Conservation (phyloP, 129 eudicot genomes). For the Lactuca saligna region DNA sequence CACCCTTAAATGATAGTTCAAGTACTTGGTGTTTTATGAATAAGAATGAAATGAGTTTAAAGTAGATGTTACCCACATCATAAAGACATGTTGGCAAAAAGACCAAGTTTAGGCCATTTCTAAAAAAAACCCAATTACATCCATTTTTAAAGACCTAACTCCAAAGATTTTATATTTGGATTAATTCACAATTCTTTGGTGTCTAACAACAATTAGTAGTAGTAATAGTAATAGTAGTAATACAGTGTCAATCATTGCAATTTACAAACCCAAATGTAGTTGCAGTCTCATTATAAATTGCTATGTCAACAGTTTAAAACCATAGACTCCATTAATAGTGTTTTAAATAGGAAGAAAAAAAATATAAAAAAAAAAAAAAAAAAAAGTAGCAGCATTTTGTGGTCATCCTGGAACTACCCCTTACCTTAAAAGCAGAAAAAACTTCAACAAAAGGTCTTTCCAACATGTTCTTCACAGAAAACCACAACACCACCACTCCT, state of each 20-base stretch:
- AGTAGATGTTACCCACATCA: no score
- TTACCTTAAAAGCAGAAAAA: constrained; percentile 3
- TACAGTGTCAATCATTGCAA: constrained; percentile 10
- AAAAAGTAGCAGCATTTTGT: constrained; percentile 21
- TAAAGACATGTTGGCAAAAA: no score
- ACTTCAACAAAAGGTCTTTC: constrained; percentile 1
- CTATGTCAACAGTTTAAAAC: constrained; percentile 3
- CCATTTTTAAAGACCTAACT: no score
- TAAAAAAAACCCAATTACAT: no score
- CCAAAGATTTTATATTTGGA: no score
- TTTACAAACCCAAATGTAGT: constrained; percentile 37
- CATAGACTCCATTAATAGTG: background rate
- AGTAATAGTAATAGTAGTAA: constrained; percentile 7
- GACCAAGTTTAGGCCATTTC: no score
- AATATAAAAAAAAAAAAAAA: background rate
- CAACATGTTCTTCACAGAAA: constrained; percentile 22
- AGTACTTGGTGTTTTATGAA: no score
- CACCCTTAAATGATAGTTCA: no score
- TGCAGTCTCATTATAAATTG: constrained; percentile 35
- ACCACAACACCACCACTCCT: constrained; percentile 7
- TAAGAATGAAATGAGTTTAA: no score
- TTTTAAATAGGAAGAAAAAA: background rate
- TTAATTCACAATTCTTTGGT: no score
- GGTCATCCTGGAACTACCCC: constrained; percentile 16
- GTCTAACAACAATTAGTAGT: constrained; percentile 10